Evolutionary conservation across 768 basidiomycete species (phyloP).

Genomic region (Russula dissimulans): DNA sequence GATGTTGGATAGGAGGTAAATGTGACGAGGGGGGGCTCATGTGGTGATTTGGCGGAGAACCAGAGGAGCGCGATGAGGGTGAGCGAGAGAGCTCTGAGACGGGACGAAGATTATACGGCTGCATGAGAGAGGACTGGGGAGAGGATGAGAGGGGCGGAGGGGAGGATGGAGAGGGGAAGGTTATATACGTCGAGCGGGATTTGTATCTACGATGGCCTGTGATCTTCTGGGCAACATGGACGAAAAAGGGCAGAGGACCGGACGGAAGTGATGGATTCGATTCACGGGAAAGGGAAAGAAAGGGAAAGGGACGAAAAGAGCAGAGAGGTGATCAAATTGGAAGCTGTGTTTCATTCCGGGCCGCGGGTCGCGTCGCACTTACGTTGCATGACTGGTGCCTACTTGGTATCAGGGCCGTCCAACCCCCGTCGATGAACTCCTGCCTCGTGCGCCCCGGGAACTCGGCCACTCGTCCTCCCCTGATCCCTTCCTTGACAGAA

Average conservation of each 20-base stretch:
- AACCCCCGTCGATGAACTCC: constrained; percentile 10
- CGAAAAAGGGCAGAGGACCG: constrained; percentile 13
- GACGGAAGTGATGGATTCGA: constrained; percentile 16
- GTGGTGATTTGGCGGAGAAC: constrained; percentile 8
- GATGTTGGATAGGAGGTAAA: constrained; percentile 17
- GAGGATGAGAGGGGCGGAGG: not conserved
- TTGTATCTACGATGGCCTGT: constrained; percentile 9
- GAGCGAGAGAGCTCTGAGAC: constrained; percentile 17
- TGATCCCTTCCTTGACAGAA: constrained; percentile 20
- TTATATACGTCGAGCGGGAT: constrained; percentile 18
- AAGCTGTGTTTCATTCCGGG: constrained; percentile 16
- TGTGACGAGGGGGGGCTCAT: constrained; percentile 15
- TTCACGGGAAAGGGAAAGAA: constrained; percentile 5
- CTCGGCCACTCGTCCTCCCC: constrained; percentile 3
- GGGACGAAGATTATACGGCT: constrained; percentile 18
- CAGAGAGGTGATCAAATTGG: constrained; percentile 13
- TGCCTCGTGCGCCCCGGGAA: constrained; percentile 12
- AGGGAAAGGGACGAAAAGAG: constrained; percentile 1
- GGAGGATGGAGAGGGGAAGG: not conserved
- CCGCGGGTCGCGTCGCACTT: constrained; percentile 13
- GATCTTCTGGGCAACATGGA: constrained; percentile 11
- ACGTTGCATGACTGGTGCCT: constrained; percentile 4
- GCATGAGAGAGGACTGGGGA: constrained; percentile 2
- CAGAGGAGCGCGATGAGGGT: constrained; percentile 12
- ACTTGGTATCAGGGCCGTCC: constrained; percentile 7